Evolutionary conservation across 352 stramenopile species (phyloP).

Genomic region (Pythium rishiriense): DNA sequence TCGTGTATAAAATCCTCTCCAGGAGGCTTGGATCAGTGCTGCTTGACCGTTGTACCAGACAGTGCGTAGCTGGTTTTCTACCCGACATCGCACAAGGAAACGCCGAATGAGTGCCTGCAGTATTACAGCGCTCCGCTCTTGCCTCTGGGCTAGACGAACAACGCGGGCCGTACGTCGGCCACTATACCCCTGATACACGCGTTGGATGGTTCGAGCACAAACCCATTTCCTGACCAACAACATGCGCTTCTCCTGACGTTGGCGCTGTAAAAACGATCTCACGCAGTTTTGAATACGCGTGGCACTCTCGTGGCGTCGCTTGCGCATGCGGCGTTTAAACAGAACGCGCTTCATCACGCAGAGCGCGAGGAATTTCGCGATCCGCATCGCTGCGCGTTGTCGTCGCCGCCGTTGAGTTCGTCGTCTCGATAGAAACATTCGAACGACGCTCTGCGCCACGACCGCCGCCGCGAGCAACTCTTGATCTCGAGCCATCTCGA

Average conservation of each 20-base stretch:
- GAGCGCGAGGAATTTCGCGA: conserved; percentile 39
- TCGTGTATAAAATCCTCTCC: conserved; percentile 32
- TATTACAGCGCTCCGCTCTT: conserved; percentile 9
- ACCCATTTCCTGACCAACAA: conserved; percentile 37
- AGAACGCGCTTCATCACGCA: conserved; percentile 30
- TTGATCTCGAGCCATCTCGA: neutral
- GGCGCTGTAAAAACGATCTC: conserved; percentile 29
- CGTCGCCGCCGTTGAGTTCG: conserved; percentile 18
- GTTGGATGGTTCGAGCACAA: conserved; percentile 41
- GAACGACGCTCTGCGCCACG: conserved; percentile 44
- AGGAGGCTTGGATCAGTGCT: conserved; percentile 29
- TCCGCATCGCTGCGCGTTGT: conserved; percentile 28
- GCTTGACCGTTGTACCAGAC: neutral
- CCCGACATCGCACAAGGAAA: conserved; percentile 22
- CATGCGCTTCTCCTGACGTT: neutral
- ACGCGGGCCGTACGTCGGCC: conserved; percentile 20
- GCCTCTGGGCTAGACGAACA: neutral
- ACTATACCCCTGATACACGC: conserved; percentile 38
- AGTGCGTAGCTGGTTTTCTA: conserved; percentile 18
- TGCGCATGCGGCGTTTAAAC: conserved; percentile 3
- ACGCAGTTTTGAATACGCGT: conserved; percentile 40
- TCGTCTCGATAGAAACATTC: conserved; percentile 25
- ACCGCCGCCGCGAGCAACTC: conserved; percentile 38
- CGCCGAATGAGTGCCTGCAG: conserved; percentile 33
- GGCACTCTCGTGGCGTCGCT: conserved; percentile 22